These are phyloP conservation scores for Oidiodendron maius DNA, from an alignment of 495 filamentous ascomycete genomes.

Conservation along the genomic window DNA sequence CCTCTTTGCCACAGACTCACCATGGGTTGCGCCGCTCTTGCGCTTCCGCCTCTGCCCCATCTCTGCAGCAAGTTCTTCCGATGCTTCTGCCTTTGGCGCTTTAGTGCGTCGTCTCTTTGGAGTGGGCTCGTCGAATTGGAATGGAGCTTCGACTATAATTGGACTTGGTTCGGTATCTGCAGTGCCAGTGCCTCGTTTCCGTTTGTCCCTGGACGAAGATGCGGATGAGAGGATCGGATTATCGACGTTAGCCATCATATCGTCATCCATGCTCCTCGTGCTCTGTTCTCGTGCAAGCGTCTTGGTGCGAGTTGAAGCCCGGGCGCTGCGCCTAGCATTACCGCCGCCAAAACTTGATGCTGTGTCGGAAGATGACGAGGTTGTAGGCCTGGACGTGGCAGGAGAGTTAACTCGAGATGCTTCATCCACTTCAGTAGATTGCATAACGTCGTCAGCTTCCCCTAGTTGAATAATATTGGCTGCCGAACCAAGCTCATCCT, in stretches of 20 bases:
- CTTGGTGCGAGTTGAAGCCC: conserved; percentile 3
- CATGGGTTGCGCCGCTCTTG: not conserved
- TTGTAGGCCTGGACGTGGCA: conserved; percentile 4
- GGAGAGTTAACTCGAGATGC: conserved; percentile 55
- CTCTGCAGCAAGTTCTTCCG: not conserved
- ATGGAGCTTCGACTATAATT: conserved; percentile 1
- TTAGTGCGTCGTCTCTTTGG: conserved; percentile 7
- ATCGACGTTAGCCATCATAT: not conserved
- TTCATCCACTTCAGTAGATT: conserved; percentile 20
- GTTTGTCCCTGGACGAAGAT: not conserved
- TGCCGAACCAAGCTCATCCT: not conserved
- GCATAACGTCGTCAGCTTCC: conserved; percentile 15
- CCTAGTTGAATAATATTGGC: conserved; percentile 18
- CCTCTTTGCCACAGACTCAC: not conserved
- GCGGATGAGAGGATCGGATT: not conserved
- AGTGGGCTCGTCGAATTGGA: not conserved
- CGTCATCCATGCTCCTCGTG: not conserved
- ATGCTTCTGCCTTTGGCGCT: conserved; percentile 1
- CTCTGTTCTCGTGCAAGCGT: not conserved
- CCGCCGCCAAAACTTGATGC: not conserved
- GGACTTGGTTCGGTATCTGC: not conserved
- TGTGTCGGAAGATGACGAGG: conserved; percentile 2
- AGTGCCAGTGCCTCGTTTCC: not conserved
- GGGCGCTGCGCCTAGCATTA: conserved; percentile 1
- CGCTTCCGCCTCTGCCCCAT: not conserved